A percentile compares a stretch with the other conserved stretches of the same genome.
Conservation (phyloP, 345 rosid genomes). For the Triadica sebifera region DNA sequence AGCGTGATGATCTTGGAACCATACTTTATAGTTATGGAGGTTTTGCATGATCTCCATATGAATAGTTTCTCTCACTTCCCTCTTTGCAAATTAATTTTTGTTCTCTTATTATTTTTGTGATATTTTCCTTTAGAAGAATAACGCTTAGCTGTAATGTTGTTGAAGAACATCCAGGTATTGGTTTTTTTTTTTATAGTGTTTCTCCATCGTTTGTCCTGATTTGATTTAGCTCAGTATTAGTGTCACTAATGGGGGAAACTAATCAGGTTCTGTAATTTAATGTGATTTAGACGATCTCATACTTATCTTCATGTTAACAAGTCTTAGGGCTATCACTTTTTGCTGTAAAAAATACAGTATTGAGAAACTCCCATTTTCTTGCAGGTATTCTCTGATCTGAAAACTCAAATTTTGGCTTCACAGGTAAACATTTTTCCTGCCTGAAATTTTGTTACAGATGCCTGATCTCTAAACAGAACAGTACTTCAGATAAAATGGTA, state of each 20-base stretch:
- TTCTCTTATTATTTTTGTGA: neutral
- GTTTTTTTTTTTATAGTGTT: neutral
- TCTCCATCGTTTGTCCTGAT: neutral
- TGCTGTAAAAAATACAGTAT: neutral
- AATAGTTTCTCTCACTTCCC: too few relatives aligned
- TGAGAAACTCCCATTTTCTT: constrained; percentile 13
- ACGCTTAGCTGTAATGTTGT: neutral
- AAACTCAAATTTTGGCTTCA: constrained; percentile 83
- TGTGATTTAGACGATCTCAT: neutral
- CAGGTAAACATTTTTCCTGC: constrained; percentile 49
- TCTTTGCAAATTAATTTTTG: neutral
- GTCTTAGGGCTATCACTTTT: neutral
- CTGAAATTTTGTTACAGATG: neutral
- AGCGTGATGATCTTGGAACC: too few relatives aligned
- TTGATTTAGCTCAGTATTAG: neutral
- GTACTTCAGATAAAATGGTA: neutral
- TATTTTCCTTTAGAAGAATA: constrained; percentile 3
- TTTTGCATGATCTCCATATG: too few relatives aligned
- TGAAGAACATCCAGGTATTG: neutral
- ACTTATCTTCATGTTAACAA: neutral
- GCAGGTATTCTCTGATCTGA: constrained; percentile 89
- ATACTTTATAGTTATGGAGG: too few relatives aligned
- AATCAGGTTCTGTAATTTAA: neutral
- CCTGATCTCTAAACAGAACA: neutral
- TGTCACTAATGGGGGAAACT: neutral